Conservation (phyloP, 2,329 filamentous ascomycete genomes). For the Stagonosporopsis vannaccii region DNA sequence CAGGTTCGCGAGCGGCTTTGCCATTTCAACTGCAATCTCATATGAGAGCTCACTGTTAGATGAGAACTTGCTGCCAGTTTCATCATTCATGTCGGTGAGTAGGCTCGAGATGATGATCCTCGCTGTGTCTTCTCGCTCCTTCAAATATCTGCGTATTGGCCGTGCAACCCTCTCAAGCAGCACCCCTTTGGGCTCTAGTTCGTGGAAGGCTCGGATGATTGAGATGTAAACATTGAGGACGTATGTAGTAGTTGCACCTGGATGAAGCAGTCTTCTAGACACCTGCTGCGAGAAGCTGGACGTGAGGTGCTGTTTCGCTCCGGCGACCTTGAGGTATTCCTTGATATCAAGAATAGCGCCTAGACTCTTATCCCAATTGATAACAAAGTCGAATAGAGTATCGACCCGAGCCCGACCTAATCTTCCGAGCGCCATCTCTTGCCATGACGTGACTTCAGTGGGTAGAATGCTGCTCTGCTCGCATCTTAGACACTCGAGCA, state of each 20-base stretch:
- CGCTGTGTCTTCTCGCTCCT: constrained; percentile 78
- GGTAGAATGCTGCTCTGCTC: constrained; percentile 36
- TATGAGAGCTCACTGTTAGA: constrained; percentile 70
- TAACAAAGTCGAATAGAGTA: constrained; percentile 80
- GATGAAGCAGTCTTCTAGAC: constrained; percentile 72
- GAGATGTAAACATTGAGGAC: constrained; percentile 80
- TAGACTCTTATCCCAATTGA: constrained; percentile 74
- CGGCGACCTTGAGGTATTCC: constrained; percentile 71
- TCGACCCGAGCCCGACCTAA: constrained; percentile 73
- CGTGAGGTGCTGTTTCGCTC: constrained; percentile 73
- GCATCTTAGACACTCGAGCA: constrained; percentile 56
- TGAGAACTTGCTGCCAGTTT: constrained; percentile 53
- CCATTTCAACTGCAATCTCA: constrained; percentile 71
- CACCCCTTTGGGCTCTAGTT: constrained; percentile 78
- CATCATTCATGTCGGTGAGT: constrained; percentile 67
- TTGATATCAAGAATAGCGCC: constrained; percentile 78
- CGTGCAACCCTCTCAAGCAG: constrained; percentile 76
- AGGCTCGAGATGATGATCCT: constrained; percentile 78
- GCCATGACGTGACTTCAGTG: constrained; percentile 69
- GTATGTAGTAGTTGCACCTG: constrained; percentile 76
- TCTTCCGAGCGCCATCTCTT: constrained; percentile 71
- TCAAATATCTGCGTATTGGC: constrained; percentile 77
- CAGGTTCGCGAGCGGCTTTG: constrained; percentile 65
- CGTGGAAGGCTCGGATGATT: constrained; percentile 79
- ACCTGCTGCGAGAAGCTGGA: constrained; percentile 72